These are phyloP conservation scores for Penicillium tannophilum DNA, from an alignment of 495 filamentous ascomycete genomes.

Conservation along the genomic window DNA sequence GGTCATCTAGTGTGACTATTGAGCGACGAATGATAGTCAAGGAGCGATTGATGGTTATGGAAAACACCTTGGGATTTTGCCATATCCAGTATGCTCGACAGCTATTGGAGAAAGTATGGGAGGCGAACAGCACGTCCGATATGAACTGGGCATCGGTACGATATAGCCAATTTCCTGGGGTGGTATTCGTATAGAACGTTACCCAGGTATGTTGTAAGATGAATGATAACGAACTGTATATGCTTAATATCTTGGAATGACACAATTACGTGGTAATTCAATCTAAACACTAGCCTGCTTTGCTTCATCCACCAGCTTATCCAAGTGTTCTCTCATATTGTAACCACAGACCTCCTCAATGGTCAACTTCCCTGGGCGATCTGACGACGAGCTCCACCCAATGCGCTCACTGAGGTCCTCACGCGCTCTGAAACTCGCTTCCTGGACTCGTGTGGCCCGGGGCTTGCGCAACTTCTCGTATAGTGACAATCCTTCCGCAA, in stretches of 20 bases:
- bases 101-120: conserved; percentile 28
- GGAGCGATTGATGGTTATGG: conserved; percentile 35
- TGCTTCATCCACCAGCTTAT: conserved; percentile 12
- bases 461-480: conserved; percentile 46
- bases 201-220: not conserved
- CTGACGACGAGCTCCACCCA: conserved; percentile 25
- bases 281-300: not conserved
- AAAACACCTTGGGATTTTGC: conserved; percentile 31
- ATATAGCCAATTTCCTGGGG: conserved; percentile 31
- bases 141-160: conserved; percentile 31
- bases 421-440: conserved; percentile 33
- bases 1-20: conserved; percentile 25
- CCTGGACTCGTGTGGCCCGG: conserved; percentile 43
- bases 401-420: conserved; percentile 36
- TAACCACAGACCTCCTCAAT: conserved; percentile 36
- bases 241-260: not conserved
- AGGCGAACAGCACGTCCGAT: conserved; percentile 6
- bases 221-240: not conserved
- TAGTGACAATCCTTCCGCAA: conserved; percentile 31
- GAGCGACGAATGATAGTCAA: conserved; percentile 33
- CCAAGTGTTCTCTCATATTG: conserved; percentile 29
- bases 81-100: conserved; percentile 31
- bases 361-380: conserved; percentile 30
- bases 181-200: conserved; percentile 27
- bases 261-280: not conserved